Evolutionary conservation across 768 basidiomycete genomes (phyloP), one percentile per base, ranked within the genome.

Genomic region (Hemileccinum rubropunctum): DNA sequence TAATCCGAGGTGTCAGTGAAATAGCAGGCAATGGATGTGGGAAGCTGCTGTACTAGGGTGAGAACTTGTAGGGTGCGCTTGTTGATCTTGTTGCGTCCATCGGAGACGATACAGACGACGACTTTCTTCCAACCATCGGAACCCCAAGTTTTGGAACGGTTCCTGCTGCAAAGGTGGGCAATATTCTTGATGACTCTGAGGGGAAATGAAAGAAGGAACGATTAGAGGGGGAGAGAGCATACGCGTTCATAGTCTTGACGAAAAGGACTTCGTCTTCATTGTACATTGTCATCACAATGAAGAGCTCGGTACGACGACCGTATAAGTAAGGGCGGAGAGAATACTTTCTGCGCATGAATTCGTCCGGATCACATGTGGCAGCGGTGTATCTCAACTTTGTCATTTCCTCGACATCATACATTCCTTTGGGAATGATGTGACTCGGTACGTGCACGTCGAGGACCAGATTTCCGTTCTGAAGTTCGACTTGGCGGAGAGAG

Each of bases 281-380:
- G 67, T 91, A 91, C 91, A 95, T 95, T 38, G 93, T 95, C 83
- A 95, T 90, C 36, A 95, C 92, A 58, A 97, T 91, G 71, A 95
- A 94, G 13, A 97, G 77, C 69, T 95, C 94, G 9, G 93, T 95
- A 46, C 84, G 77, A 47, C 93, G 85, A 48, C 82, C 82, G 59
- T 81, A 80, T 1, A 93, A 76, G 67, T 84, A 93, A 5, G 83
- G 91, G 20, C 91, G 76, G 20, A 94, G 78, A 6, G 88, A 82
- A 66, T 90, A 91, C 53, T 84, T 82, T 40, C 76, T 81, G 26
- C 77, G 67, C 81, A 88, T 84, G 69, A 93, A 94, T 42, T 91
- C 84, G 62, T 94, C 90, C 6, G 91, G 91, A 67, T 93, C 91
- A 61, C 90, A 91, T 2, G 91, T 92, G 1, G 87, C 88, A 4